Percentiles rank a stretch among this genome's conserved stretches.
These are phyloP conservation scores for Paraurostyla sp. DNA, from an alignment of 73 alveolate species.

Conservation along the genomic window DNA sequence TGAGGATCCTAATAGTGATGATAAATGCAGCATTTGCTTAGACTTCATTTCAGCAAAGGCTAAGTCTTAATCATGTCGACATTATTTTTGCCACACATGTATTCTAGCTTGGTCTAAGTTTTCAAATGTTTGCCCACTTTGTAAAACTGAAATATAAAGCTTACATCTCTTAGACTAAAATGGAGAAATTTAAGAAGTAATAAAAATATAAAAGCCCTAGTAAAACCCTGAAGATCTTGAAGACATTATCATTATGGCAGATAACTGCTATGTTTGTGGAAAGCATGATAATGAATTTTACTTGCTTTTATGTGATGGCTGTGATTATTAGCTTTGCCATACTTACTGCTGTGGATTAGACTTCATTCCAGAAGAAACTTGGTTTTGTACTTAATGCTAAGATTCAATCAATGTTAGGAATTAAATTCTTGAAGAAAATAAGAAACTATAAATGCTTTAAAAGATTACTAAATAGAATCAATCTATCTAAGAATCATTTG, in stretches of 20 bases:
- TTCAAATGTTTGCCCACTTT: slow-evolving; percentile 56
- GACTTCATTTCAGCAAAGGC: not conserved
- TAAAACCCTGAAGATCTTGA: not conserved
- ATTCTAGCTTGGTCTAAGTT: slow-evolving; percentile 35
- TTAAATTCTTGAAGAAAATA: not conserved
- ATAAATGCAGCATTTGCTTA: slow-evolving; percentile 33
- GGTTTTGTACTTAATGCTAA: slow-evolving; percentile 23
- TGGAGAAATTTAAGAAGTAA: not conserved
- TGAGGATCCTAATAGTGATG: slow-evolving; percentile 10
- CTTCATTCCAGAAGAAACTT: slow-evolving; percentile 5
- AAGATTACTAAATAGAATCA: not conserved
- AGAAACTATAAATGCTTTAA: not conserved
- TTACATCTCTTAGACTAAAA: not conserved
- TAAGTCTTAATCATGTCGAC: slow-evolving; percentile 2
- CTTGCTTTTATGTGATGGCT: slow-evolving; percentile 43
- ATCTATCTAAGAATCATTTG: too few species aligned
- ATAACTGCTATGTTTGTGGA: slow-evolving; percentile 34
- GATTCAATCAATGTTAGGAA: not conserved
- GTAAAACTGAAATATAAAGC: slow-evolving; percentile 6
- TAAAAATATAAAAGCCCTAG: not conserved
- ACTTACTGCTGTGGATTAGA: slow-evolving; percentile 46
- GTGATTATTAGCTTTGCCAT: slow-evolving; percentile 51
- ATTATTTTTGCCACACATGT: slow-evolving; percentile 7
- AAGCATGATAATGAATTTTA: not conserved
- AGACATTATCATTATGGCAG: slow-evolving; percentile 36